Evolutionary conservation across 495 filamentous ascomycete genomes (phyloP).

Genomic region (Neurospora terricola): DNA sequence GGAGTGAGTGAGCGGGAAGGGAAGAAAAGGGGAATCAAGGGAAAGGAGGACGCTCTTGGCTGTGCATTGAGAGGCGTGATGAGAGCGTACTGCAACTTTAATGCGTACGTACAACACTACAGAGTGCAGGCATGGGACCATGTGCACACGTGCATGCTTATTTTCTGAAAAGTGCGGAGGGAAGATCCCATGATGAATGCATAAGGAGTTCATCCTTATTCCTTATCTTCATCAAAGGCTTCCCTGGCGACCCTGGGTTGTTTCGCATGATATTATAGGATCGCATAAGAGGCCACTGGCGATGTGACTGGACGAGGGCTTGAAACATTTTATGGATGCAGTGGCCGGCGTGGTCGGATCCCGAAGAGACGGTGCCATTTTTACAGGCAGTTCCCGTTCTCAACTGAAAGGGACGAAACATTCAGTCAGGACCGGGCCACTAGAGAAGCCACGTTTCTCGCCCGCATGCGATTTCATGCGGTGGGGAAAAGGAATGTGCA

Average conservation of each 20-base stretch:
- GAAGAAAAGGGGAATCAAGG: not conserved
- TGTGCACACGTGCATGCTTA: not conserved
- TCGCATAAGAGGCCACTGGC: not conserved
- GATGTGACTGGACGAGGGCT: not conserved
- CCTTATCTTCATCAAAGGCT: not conserved
- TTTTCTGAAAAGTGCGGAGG: not conserved
- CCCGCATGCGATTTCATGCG: not conserved
- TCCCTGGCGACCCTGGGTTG: not conserved
- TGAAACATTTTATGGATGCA: not conserved
- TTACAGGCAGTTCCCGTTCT: not conserved
- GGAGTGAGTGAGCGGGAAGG: not conserved
- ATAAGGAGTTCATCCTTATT: not conserved
- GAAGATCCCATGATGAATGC: not conserved
- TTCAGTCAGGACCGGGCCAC: not conserved
- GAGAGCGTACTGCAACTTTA: not conserved
- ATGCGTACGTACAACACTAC: not conserved
- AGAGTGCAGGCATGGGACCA: not conserved
- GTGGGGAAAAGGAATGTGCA: not conserved
- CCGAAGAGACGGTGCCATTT: not conserved
- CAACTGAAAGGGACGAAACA: not conserved
- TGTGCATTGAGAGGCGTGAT: not conserved
- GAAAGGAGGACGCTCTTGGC: not conserved
- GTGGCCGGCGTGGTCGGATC: not conserved
- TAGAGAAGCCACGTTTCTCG: not conserved
- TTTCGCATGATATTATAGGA: not conserved